Evolutionary conservation across 768 basidiomycete species (phyloP).

Genomic region (Tylopilus plumbeoviolaceoides): DNA sequence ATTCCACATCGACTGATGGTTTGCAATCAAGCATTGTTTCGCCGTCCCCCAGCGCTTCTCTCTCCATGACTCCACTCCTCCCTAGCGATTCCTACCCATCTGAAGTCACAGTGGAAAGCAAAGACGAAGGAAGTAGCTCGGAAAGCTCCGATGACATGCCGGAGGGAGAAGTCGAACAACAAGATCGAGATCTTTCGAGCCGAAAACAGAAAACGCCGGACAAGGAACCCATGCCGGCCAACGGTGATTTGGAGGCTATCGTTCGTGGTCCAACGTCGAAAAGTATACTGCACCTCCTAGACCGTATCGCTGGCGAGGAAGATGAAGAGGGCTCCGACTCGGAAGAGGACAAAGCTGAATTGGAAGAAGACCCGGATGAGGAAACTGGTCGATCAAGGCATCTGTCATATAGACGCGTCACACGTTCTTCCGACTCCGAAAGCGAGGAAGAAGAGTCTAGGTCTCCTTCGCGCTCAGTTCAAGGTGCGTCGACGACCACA

Average conservation of each 20-base stretch:
- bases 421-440: slow-evolving; percentile 30
- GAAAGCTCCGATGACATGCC: slow-evolving; percentile 31
- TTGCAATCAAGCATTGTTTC: slow-evolving; percentile 1
- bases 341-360: slow-evolving; percentile 39
- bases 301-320: slow-evolving; percentile 26
- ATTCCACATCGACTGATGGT: neutral
- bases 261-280: slow-evolving; percentile 37
- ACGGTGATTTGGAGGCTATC: slow-evolving; percentile 37
- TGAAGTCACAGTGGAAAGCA: slow-evolving; percentile 35
- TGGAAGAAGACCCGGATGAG: slow-evolving; percentile 38
- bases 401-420: slow-evolving; percentile 32
- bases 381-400: slow-evolving; percentile 31
- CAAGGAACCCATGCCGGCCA: slow-evolving; percentile 1
- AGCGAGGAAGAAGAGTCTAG: slow-evolving; percentile 28
- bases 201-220: slow-evolving; percentile 1
- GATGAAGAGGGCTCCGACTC: slow-evolving; percentile 35
- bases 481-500: slow-evolving; percentile 30
- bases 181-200: neutral
- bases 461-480: slow-evolving; percentile 17
- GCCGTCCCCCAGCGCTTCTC: neutral
- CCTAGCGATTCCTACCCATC: slow-evolving; percentile 32
- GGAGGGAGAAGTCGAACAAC: slow-evolving; percentile 16
- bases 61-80: slow-evolving; percentile 15
- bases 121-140: slow-evolving; percentile 38
- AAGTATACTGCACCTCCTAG: slow-evolving; percentile 25